A percentile compares a stretch with the other conserved stretches of the same genome.
Conservation (phyloP, 2,329 filamentous ascomycete species). For the Phyllosticta ampelicida region DNA sequence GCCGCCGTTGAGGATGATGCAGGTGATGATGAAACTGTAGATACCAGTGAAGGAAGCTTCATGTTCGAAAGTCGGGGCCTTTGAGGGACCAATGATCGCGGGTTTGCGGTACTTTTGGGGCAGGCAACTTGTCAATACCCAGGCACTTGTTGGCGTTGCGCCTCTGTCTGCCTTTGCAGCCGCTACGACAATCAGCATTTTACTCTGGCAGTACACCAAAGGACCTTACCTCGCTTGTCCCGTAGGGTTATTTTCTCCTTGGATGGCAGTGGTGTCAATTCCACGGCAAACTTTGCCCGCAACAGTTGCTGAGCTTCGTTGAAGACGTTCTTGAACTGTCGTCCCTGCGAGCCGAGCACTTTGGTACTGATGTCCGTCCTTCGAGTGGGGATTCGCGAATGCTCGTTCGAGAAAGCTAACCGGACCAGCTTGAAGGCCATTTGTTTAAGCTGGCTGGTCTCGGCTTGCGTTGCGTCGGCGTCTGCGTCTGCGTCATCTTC, state of each 20-base stretch:
- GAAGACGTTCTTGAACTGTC: constrained; percentile 69
- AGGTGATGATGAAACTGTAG: constrained; percentile 66
- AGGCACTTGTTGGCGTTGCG: constrained; percentile 49
- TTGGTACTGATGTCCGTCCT: constrained; percentile 48
- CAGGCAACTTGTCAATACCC: constrained; percentile 65
- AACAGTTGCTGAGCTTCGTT: constrained; percentile 64
- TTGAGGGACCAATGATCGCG: constrained; percentile 56
- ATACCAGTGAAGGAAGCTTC: constrained; percentile 76
- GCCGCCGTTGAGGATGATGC: constrained; percentile 64
- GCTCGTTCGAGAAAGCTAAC: constrained; percentile 50
- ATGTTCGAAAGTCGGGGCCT: constrained; percentile 50
- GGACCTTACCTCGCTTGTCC: constrained; percentile 58
- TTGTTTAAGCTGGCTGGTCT: constrained; percentile 15
- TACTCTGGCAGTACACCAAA: constrained; percentile 1
- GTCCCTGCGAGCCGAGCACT: constrained; percentile 59
- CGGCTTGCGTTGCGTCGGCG: neutral
- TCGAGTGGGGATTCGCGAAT: constrained; percentile 46
- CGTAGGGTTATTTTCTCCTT: constrained; percentile 72
- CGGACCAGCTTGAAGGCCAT: constrained; percentile 53
- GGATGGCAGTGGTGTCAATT: constrained; percentile 71
- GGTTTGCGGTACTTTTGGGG: constrained; percentile 54
- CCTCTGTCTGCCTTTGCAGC: constrained; percentile 43
- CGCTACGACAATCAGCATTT: constrained; percentile 13
- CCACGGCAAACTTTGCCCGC: constrained; percentile 73
- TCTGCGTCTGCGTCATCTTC: neutral